These are phyloP conservation scores for Yarrowia sp. DNA, from an alignment of 805 yeast genomes.

Conservation along the genomic window DNA sequence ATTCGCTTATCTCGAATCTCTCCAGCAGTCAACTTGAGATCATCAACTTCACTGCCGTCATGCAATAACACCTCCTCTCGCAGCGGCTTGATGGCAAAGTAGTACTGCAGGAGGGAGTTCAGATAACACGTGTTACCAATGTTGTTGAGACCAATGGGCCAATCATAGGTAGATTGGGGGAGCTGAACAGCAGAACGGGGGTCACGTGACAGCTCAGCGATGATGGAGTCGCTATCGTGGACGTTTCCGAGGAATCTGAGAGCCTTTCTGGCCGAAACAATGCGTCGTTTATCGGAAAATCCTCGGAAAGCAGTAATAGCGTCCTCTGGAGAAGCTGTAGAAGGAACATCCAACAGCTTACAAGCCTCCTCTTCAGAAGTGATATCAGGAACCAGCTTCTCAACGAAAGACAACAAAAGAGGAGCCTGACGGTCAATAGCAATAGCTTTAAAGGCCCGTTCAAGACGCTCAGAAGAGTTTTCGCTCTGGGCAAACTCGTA, in stretches of 20 bases:
- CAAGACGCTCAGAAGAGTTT: slow-evolving; percentile 28
- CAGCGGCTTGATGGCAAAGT: slow-evolving; percentile 80
- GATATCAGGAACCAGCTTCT: slow-evolving; percentile 28
- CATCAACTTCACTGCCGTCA: slow-evolving; percentile 28
- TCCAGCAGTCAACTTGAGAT: slow-evolving; percentile 31
- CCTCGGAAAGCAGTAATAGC: slow-evolving; percentile 4
- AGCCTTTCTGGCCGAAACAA: slow-evolving; percentile 45
- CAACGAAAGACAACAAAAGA: slow-evolving; percentile 36
- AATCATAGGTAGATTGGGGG: slow-evolving; percentile 13
- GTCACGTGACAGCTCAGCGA: slow-evolving; percentile 47
- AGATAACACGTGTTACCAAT: slow-evolving; percentile 95
- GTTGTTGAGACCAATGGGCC: slow-evolving; percentile 88
- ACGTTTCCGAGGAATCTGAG: slow-evolving; percentile 54
- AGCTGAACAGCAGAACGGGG: slow-evolving; percentile 15
- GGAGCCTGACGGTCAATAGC: slow-evolving; percentile 37
- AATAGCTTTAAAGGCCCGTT: slow-evolving; percentile 36
- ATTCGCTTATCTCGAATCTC: slow-evolving; percentile 57
- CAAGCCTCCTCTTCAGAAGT: slow-evolving; percentile 14
- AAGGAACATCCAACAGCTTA: not conserved
- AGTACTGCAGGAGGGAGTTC: slow-evolving; percentile 86
- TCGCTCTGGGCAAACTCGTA: slow-evolving; percentile 55
- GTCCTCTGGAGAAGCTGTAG: not conserved
- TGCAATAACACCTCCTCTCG: slow-evolving; percentile 58
- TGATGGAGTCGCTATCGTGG: slow-evolving; percentile 55
- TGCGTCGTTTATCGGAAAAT: slow-evolving; percentile 10